Conservation (phyloP, 495 filamentous ascomycete species). For the Neurospora sp. region DNA sequence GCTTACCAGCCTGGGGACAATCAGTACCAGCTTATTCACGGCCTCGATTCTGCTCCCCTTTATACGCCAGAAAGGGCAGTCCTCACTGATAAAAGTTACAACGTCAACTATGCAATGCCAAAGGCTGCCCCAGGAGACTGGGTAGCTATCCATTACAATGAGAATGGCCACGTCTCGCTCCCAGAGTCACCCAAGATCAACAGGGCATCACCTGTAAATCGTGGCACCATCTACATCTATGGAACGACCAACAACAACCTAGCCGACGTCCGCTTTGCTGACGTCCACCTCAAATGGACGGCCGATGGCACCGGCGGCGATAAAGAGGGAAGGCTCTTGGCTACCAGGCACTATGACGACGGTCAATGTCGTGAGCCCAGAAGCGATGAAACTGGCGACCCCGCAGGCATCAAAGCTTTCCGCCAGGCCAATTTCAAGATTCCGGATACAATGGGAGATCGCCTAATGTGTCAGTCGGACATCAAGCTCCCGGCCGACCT, state of each 20-base stretch:
- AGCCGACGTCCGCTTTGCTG: conserved; percentile 49
- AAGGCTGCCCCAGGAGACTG: conserved; percentile 55
- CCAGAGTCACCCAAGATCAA: conserved; percentile 46
- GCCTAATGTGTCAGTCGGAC: conserved; percentile 71
- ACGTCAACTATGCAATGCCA: conserved; percentile 48
- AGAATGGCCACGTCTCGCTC: conserved; percentile 81
- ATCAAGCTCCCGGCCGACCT: conserved; percentile 54
- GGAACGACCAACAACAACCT: conserved; percentile 53
- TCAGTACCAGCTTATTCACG: conserved; percentile 24
- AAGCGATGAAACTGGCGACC: conserved; percentile 4
- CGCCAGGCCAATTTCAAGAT: conserved; percentile 39
- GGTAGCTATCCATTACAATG: conserved; percentile 65
- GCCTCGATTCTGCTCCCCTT: neutral
- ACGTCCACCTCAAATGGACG: conserved; percentile 67
- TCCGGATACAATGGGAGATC: conserved; percentile 19
- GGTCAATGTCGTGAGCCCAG: conserved; percentile 69
- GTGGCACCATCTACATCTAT: conserved; percentile 73
- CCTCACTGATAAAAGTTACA: conserved; percentile 40
- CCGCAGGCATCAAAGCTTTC: conserved; percentile 36
- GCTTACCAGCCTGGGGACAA: conserved; percentile 44
- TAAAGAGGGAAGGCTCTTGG: conserved; percentile 59
- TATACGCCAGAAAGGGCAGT: neutral
- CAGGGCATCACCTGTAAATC: conserved; percentile 39
- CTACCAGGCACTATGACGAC: conserved; percentile 70
- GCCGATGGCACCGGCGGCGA: conserved; percentile 67